Evolutionary conservation across 306 rosid species (phyloP), one percentile per base, ranked within the genome.

Genomic region (Dalbergia oliveri): DNA sequence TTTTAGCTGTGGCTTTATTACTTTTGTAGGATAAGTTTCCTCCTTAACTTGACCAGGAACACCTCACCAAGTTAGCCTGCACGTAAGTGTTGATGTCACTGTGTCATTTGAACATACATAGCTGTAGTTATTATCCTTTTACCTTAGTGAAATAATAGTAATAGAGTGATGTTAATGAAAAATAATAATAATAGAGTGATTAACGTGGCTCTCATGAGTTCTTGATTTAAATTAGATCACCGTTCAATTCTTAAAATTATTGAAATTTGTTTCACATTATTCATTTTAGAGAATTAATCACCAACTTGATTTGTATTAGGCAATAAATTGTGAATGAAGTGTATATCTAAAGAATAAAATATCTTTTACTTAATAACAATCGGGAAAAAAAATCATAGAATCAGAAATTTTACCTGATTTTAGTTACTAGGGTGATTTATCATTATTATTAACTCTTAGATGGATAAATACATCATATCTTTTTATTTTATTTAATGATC

Each of bases 41-140:
- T 65, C 34, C 44, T 78, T 8, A 67, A 83, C 78, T 56, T 80
- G 92, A 83, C 92, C 80, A 80, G 84, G 69, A 87, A 77, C 91
- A 84, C 76, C 69, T 84, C 89, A 84, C 92, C 91, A 15, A 31
- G 45, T 78, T 50, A 80, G 4, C 31, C 81, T 66, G 73, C 87
- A 89, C 79, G 91, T 84, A 84, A 79, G 82, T 77, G 73, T 70
- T 78, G 60, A 37, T 72, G 76, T 68, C 62, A 82, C 77, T 5
- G 19, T 16, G 9, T 71, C 66, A 14, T 35, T 69, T 50, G 35
- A 62, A 67, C 18, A 41, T 33, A 58, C 45, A 66, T 19, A 31
- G 44, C 19, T 66, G 35, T n/a, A 41, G 37, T 58, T 34, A 34
- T 41, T 44, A 26, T 41, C 7, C 47, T 49, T 58, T 75, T 31